These are phyloP conservation scores for Claviceps monticola DNA, from an alignment of 2,329 filamentous ascomycete genomes.

Conservation along the genomic window DNA sequence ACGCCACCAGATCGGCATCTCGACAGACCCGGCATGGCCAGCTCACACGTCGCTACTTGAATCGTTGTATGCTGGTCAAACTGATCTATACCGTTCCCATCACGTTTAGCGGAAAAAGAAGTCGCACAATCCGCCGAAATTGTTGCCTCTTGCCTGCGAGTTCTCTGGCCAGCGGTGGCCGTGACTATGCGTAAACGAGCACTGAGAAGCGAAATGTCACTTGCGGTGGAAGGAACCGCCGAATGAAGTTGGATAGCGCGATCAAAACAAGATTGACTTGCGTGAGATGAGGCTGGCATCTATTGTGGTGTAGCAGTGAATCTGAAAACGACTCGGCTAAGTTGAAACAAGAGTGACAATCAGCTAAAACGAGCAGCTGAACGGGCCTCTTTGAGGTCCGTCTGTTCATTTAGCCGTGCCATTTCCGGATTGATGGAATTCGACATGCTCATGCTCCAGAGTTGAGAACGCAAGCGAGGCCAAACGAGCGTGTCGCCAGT, in stretches of 20 bases:
- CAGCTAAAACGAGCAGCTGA: background rate
- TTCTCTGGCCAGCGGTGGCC: background rate
- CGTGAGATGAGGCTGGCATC: background rate
- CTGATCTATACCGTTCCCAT: background rate
- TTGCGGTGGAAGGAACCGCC: background rate
- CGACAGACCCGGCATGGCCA: background rate
- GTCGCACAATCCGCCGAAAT: background rate
- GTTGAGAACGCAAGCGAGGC: background rate
- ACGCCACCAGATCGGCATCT: conserved; percentile 2
- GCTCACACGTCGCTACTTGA: background rate
- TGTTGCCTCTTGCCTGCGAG: background rate
- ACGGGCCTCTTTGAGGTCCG: background rate
- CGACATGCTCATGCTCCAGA: background rate
- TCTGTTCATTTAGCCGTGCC: background rate
- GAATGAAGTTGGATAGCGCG: background rate
- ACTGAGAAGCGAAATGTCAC: background rate
- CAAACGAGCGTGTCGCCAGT: background rate
- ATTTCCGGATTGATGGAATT: background rate
- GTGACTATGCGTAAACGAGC: no score
- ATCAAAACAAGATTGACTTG: background rate
- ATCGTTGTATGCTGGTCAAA: background rate
- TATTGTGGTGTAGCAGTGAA: background rate
- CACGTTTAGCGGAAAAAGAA: background rate
- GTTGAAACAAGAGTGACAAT: background rate
- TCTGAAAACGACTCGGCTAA: background rate